phyloP scores from a whole-genome alignment of 1,139 yeast genomes.

The Hansenula lynferdii region DNA sequence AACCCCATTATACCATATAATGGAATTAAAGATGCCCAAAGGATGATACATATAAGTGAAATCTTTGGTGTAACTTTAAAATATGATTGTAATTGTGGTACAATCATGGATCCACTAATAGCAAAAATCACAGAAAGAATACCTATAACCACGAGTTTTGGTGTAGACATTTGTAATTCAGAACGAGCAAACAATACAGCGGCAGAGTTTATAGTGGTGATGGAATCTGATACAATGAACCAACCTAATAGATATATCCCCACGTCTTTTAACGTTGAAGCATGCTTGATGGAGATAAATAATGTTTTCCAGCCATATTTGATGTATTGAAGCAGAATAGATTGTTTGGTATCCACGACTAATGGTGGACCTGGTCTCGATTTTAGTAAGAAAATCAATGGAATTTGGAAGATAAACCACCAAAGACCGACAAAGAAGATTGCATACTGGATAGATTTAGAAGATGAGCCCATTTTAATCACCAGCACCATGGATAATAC shows the following conservation, averaged over 20 bases:
- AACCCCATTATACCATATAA: constrained; percentile 63
- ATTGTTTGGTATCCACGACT: constrained; percentile 11
- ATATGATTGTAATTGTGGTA: constrained; percentile 42
- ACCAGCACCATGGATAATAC: constrained; percentile 46
- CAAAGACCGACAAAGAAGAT: constrained; percentile 58
- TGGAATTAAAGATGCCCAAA: constrained; percentile 60
- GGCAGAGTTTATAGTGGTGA: constrained; percentile 69
- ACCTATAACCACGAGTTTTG: constrained; percentile 55
- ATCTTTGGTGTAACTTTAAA: constrained; percentile 38
- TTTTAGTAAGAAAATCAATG: constrained; percentile 42
- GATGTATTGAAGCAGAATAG: constrained; percentile 30
- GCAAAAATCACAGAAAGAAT: constrained; percentile 59
- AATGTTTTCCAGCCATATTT: constrained; percentile 57
- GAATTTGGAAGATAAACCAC: constrained; percentile 67
- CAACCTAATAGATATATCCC: constrained; percentile 57
- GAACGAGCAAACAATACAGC: constrained; percentile 68
- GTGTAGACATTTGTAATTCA: constrained; percentile 58
- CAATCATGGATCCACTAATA: constrained; percentile 51
- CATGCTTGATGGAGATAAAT: constrained; percentile 46
- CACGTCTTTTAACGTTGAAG: constrained; percentile 53
- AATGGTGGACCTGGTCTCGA: constrained; percentile 35
- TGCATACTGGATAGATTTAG: constrained; percentile 48
- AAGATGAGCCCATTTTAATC: constrained; percentile 36
- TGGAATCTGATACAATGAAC: constrained; percentile 66
- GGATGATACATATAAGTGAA: constrained; percentile 45